These are phyloP conservation scores for Nannizziopsis arthrosporioides DNA, from an alignment of 2,329 filamentous ascomycete species.

Conservation along the genomic window DNA sequence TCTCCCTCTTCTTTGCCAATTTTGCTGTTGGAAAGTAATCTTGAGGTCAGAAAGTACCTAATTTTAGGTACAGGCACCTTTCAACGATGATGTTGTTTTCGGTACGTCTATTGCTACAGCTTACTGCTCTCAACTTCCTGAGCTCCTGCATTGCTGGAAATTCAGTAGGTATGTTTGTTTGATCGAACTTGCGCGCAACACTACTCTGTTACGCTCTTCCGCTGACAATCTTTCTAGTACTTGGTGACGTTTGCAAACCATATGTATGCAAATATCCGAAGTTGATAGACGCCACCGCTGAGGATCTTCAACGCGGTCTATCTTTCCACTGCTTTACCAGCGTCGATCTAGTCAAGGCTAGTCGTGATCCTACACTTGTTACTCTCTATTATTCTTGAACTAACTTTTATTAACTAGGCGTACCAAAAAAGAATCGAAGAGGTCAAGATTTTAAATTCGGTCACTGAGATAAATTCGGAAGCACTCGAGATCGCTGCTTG, in stretches of 20 bases:
- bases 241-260: neutral
- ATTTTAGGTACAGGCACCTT: neutral
- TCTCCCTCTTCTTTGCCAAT: too few relatives aligned
- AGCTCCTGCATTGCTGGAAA: neutral
- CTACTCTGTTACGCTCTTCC: neutral
- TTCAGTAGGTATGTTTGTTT: neutral
- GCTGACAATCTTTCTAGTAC: neutral
- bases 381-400: neutral
- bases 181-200: neutral
- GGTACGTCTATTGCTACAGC: neutral
- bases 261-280: constrained; percentile 20
- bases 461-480: constrained; percentile 53
- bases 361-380: neutral
- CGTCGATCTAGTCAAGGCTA: constrained; percentile 43
- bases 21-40: too few relatives aligned
- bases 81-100: neutral
- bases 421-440: constrained; percentile 43
- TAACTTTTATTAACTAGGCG: constrained; percentile 24
- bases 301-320: constrained; percentile 42
- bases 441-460: constrained; percentile 42
- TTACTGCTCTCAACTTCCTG: neutral
- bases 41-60: neutral
- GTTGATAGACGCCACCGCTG: constrained; percentile 42
- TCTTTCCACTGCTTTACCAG: constrained; percentile 43
- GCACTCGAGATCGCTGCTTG: constrained; percentile 45